phyloP scores from a whole-genome alignment of 768 basidiomycete genomes.

The Amanita subjunquillea region DNA sequence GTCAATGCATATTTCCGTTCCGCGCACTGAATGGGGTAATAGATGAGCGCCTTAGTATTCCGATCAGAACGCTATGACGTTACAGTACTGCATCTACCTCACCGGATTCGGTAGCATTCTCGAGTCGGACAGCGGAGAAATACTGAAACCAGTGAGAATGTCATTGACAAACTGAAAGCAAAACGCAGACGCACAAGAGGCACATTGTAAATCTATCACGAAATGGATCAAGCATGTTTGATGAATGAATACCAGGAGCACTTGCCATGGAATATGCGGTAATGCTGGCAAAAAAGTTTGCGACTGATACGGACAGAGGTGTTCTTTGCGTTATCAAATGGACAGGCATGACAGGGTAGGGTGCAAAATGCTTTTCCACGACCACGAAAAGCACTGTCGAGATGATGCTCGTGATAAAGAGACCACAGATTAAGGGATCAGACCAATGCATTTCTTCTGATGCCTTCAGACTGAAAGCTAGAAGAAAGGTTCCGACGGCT shows the following conservation, averaged over 20 bases:
- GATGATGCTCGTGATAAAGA: constrained; percentile 47
- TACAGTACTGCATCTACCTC: constrained; percentile 13
- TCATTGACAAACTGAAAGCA: constrained; percentile 5
- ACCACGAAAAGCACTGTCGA: constrained; percentile 54
- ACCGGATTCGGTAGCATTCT: constrained; percentile 65
- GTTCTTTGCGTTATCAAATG: constrained; percentile 68
- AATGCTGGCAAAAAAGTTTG: constrained; percentile 71
- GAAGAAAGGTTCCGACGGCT: constrained; percentile 57
- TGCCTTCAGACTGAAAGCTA: constrained; percentile 69
- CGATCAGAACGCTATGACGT: constrained; percentile 1
- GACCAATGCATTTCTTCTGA: constrained; percentile 74
- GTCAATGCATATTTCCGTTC: constrained; percentile 6
- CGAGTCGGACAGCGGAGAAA: constrained; percentile 72
- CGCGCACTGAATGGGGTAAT: constrained; percentile 76
- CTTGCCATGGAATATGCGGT: constrained; percentile 72
- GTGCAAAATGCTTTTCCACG: constrained; percentile 70
- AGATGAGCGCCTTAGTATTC: constrained; percentile 60
- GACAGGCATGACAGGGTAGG: constrained; percentile 88
- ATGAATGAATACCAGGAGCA: constrained; percentile 8
- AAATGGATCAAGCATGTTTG: constrained; percentile 5
- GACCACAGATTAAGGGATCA: constrained; percentile 58
- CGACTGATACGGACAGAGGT: constrained; percentile 70
- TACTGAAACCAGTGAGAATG: constrained; percentile 33
- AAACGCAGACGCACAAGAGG: constrained; percentile 47
- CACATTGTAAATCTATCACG: constrained; percentile 67